Evolutionary conservation across 129 eudicot species (phyloP).

Genomic region (Flaveria bidentis): DNA sequence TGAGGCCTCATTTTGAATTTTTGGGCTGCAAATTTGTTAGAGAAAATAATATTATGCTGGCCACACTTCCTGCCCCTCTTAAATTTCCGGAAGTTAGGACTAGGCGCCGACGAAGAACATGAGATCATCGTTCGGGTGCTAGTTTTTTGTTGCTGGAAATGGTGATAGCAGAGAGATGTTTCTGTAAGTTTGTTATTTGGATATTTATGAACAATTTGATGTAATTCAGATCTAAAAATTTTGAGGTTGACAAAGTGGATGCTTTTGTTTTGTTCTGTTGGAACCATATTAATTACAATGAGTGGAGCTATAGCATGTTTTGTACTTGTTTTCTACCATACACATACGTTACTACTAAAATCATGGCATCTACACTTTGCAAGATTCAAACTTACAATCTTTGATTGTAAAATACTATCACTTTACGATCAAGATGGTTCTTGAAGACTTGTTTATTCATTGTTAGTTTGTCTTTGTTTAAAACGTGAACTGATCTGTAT

Average conservation of each 20-base stretch:
- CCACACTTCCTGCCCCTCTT: conserved; percentile 73
- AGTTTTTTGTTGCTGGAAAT: not conserved
- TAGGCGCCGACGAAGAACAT: conserved; percentile 49
- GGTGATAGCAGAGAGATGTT: not conserved
- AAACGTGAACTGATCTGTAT: too few species aligned
- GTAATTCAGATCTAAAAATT: not conserved
- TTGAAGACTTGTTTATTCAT: too few species aligned
- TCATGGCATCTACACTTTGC: too few species aligned
- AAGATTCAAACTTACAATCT: too few species aligned
- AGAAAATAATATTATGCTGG: conserved; percentile 37
- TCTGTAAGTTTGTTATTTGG: not conserved
- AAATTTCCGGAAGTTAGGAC: conserved; percentile 43
- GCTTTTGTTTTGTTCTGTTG: not conserved
- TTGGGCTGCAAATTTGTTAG: conserved; percentile 67
- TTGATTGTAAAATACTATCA: too few species aligned
- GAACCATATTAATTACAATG: not conserved
- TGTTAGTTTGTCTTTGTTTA: too few species aligned
- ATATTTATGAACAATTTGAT: conserved; percentile 6
- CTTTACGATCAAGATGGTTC: too few species aligned
- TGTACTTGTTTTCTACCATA: not conserved
- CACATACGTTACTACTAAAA: too few species aligned
- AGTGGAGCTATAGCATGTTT: not conserved
- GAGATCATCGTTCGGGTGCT: not conserved
- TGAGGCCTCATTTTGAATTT: conserved; percentile 51
- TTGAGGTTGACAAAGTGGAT: not conserved